Evolutionary conservation across 2,329 filamentous ascomycete species (phyloP), one percentile per base, ranked within the genome.

Genomic region (Fusarium falciforme): DNA sequence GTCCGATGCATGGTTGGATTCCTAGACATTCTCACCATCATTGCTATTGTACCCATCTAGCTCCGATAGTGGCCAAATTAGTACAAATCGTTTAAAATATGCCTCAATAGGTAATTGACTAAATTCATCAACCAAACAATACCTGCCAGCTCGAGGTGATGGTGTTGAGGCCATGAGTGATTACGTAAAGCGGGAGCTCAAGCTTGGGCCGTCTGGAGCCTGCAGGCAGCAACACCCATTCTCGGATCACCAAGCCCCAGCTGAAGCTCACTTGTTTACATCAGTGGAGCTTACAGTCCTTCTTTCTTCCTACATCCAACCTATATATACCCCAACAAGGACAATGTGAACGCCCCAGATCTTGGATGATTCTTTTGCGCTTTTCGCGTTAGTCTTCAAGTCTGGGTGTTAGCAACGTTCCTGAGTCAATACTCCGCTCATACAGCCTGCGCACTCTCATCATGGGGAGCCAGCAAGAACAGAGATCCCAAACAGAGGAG

Each of bases 401-500:
- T 16, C 33, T 8, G 27, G n/a, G 16, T n/a, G 16, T 25, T 20
- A 7, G 17, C 11, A 6, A 35, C 16, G 5, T 20, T 25, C 31
- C 12, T n/a, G 9, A n/a, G 25, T 55, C 44, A 33, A n/a, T 25
- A 25, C 61, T 57, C 16, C 5, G 7, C 35, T 33, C 29, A 38
- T 35, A n/a, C 20, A 25, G 14, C 25, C 47, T 25, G 12, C 16
- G 20, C 31, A 61, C 59, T 55, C 55, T 61, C 63, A 68, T 49
- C 64, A 64, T 67, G 69, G 33, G 62, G 31, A 66, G 63, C 20
- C 66, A 67, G 44, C 54, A 38, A 57, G 40, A 55, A 38, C 55
- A 38, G 25, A 69, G 52, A 27, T 64, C 70, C 16, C 77, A 70
- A 36, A 74, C 58, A 9, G 80, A 81, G 5, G 84, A 83, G 35